phyloP scores from a whole-genome alignment of 805 yeast genomes.

The Maudiozyma bulderi region DNA sequence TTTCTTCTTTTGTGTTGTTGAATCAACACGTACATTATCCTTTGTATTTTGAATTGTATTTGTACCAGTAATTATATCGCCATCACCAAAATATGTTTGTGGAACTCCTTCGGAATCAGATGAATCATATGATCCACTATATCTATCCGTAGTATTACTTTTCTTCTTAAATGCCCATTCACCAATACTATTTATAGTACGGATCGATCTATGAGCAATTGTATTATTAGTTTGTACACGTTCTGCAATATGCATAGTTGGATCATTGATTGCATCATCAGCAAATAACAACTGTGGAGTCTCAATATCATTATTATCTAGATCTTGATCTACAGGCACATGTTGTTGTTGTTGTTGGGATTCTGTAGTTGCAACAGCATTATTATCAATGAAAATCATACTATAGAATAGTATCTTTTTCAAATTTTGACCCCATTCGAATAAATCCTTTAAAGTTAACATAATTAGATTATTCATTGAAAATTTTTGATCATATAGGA shows the following conservation, averaged over 20 bases:
- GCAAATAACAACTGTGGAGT: conserved; percentile 3
- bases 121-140: conserved; percentile 10
- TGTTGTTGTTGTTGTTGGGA: not conserved
- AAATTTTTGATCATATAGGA: conserved; percentile 32
- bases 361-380: not conserved
- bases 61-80: not conserved
- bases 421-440: conserved; percentile 7
- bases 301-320: conserved; percentile 2
- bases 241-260: conserved; percentile 16
- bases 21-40: not conserved
- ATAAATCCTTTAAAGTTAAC: conserved; percentile 11
- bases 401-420: conserved; percentile 15
- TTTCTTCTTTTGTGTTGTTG: not conserved
- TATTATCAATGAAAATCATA: conserved; percentile 11
- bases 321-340: not conserved
- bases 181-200: conserved; percentile 25
- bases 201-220: conserved; percentile 23
- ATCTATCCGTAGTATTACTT: conserved; percentile 7
- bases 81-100: not conserved
- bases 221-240: conserved; percentile 19
- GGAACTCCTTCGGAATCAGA: conserved; percentile 14
- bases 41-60: conserved; percentile 1
- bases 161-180: conserved; percentile 19
- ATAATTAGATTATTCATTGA: conserved; percentile 29
- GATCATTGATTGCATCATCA: conserved; percentile 1